These are phyloP conservation scores for Ustilago curta DNA, from an alignment of 1,284 basidiomycete genomes.

Conservation along the genomic window DNA sequence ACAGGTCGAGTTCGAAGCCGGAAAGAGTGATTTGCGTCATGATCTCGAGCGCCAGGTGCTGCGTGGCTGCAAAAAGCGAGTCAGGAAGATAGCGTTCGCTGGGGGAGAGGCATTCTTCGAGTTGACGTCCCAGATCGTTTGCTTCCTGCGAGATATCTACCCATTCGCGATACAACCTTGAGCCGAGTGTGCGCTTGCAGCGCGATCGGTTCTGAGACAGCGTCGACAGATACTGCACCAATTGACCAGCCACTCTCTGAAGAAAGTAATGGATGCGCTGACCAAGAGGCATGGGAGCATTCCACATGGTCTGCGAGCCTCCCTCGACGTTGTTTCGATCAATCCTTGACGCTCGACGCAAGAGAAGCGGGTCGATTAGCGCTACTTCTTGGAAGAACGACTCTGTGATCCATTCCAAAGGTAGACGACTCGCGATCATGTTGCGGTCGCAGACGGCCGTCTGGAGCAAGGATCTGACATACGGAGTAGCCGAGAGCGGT, in stretches of 20 bases:
- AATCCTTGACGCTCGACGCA: slow-evolving; percentile 31
- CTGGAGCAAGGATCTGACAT: slow-evolving; percentile 45
- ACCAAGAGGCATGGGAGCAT: slow-evolving; percentile 30
- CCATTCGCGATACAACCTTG: slow-evolving; percentile 49
- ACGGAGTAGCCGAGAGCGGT: slow-evolving; percentile 27
- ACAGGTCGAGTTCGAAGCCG: slow-evolving; percentile 82
- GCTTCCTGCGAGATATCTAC: slow-evolving; percentile 48
- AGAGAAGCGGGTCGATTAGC: slow-evolving; percentile 39
- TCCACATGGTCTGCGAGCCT: slow-evolving; percentile 28
- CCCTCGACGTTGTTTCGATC: slow-evolving; percentile 39
- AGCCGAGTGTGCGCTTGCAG: slow-evolving; percentile 44
- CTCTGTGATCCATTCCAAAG: slow-evolving; percentile 44
- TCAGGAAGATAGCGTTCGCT: slow-evolving; percentile 37
- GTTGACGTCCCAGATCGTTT: slow-evolving; percentile 24
- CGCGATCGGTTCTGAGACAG: slow-evolving; percentile 58
- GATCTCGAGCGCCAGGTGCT: slow-evolving; percentile 75
- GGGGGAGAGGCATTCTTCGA: slow-evolving; percentile 26
- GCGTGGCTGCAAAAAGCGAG: slow-evolving; percentile 71
- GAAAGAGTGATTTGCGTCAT: slow-evolving; percentile 79
- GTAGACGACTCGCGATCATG: slow-evolving; percentile 45
- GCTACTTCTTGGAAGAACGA: slow-evolving; percentile 48
- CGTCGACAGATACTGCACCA: slow-evolving; percentile 47
- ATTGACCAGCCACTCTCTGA: slow-evolving; percentile 44
- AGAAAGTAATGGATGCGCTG: slow-evolving; percentile 42
- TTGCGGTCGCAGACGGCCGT: slow-evolving; percentile 49